Base-by-base conservation (phyloP, 2,329 filamentous ascomycete genomes). In the Aureobasidium namibiae region DNA sequence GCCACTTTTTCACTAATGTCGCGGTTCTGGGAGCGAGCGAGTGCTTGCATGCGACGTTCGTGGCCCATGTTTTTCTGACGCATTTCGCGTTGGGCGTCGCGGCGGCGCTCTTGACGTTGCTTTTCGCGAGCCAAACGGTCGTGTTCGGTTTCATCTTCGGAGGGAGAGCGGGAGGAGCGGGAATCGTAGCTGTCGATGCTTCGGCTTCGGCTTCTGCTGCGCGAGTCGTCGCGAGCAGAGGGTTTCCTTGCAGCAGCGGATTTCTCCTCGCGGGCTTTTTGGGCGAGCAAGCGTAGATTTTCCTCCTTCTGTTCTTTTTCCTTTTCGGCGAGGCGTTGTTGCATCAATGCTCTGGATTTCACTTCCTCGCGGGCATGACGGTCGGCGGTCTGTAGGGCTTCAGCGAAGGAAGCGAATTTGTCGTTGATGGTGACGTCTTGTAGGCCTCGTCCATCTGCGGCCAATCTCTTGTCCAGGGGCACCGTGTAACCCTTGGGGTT, bases 401-500 rank as follows among this genome's bases (percentile, higher is more conserved):
- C 94, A 0, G 91, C 89, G 70, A 99, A 95, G 68, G 95, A 90
- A 2, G 92, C 92, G 70, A 99, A 97, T 71, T 96, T 97, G 78
- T 99, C 94, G 75, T 96, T 97, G 75, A 99, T 97, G 7, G 90
- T 88, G 42, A 96, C 85, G 70, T 99, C 94, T 72, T 96, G 91
- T 63, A 99, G 72, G 0, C 90, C 90, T 67, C 94, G 83, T 13
- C 94, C 94, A 72, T 97, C 92, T 9, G 94, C 92, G 18, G 94
- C 94, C 66, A 99, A 76, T 70, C 94, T 87, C 78, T 99, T 99
- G 73, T 99, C 94, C 54, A 99, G 74, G 0, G 94, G 90, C 1
- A 99, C 90, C 0, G 94, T 99, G 70, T 96, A 99, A 67, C 94
- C 94, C 77, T 97, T 97, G 1, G 92, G 90, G 72, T 99, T 99